phyloP scores from a whole-genome alignment of 768 basidiomycete genomes.

The Amanita muscaria region DNA sequence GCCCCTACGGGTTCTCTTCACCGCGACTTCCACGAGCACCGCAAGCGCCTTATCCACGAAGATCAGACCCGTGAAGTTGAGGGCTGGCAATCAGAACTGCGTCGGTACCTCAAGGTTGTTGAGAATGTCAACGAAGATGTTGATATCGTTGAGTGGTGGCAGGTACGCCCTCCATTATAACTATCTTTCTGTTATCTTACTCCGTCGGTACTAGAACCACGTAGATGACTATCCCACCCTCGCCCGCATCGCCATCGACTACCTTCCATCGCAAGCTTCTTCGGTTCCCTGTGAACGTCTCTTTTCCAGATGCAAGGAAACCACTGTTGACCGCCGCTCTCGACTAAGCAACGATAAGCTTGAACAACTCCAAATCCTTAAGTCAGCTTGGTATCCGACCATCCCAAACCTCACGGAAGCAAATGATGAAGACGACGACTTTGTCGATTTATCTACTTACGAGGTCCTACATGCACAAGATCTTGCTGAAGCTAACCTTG shows the following conservation, averaged over 20 bases:
- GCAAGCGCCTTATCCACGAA: not conserved
- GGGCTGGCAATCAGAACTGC: not conserved
- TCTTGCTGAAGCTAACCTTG: no score
- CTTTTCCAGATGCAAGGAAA: not conserved
- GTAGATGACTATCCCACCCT: not conserved
- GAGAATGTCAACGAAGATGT: not conserved
- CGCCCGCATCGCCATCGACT: conserved; percentile 1
- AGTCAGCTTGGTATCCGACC: not conserved
- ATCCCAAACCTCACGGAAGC: not conserved
- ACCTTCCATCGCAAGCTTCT: not conserved
- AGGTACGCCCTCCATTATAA: not conserved
- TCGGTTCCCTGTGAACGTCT: not conserved
- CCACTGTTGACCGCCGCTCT: not conserved
- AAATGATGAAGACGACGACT: not conserved
- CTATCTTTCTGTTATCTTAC: not conserved
- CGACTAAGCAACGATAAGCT: not conserved
- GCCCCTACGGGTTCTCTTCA: no score
- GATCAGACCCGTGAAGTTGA: not conserved
- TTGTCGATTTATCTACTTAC: no score
- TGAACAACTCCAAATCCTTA: conserved; percentile 2
- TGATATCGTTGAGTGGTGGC: conserved; percentile 2
- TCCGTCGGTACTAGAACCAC: not conserved
- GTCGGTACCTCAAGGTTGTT: not conserved
- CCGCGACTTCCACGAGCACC: not conserved
- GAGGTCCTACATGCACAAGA: no score